Percentiles rank a stretch among this genome's conserved stretches.
Evolutionary conservation across 108 stramenopile genomes (phyloP).

Genomic region (Stephanodiscus triporus): DNA sequence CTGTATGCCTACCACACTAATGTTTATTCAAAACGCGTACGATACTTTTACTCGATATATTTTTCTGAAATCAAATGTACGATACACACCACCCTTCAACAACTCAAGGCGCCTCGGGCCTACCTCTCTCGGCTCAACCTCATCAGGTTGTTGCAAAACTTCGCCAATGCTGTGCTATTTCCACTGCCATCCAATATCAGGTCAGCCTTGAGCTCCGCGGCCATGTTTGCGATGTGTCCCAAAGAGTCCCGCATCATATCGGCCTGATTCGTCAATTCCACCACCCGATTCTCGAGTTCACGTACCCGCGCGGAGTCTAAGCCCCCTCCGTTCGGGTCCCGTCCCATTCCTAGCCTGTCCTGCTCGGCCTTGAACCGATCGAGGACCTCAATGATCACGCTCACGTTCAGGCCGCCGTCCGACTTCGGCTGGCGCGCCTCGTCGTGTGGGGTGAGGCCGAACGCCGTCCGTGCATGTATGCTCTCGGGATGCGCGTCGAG

Average conservation of each 20-base stretch:
- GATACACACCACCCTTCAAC: no score
- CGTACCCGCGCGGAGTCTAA: conserved; percentile 38
- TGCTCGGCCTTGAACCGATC: conserved; percentile 81
- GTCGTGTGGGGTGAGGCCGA: conserved; percentile 85
- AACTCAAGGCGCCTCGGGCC: no score
- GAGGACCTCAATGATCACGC: conserved; percentile 72
- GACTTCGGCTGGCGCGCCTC: conserved; percentile 72
- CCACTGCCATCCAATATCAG: conserved; percentile 31
- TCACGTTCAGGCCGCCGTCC: conserved; percentile 55
- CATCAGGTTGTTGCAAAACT: conserved; percentile 50
- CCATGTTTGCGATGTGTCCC: conserved; percentile 27
- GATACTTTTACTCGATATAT: no score
- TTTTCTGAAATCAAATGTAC: no score
- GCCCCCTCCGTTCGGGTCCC: conserved; percentile 11
- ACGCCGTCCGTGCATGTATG: conserved; percentile 83
- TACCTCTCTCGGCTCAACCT: conserved; percentile 20
- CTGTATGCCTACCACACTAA: no score
- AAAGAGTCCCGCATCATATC: conserved; percentile 26
- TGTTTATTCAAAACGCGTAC: no score
- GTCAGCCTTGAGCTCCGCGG: conserved; percentile 47
- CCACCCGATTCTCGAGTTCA: conserved; percentile 45
- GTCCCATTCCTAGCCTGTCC: conserved; percentile 41
- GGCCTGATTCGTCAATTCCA: conserved; percentile 31
- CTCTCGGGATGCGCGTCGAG: conserved; percentile 81
- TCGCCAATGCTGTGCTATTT: conserved; percentile 35